These are phyloP conservation scores for Diaporthe vaccinii DNA, from an alignment of 2,329 filamentous ascomycete genomes.

Conservation along the genomic window DNA sequence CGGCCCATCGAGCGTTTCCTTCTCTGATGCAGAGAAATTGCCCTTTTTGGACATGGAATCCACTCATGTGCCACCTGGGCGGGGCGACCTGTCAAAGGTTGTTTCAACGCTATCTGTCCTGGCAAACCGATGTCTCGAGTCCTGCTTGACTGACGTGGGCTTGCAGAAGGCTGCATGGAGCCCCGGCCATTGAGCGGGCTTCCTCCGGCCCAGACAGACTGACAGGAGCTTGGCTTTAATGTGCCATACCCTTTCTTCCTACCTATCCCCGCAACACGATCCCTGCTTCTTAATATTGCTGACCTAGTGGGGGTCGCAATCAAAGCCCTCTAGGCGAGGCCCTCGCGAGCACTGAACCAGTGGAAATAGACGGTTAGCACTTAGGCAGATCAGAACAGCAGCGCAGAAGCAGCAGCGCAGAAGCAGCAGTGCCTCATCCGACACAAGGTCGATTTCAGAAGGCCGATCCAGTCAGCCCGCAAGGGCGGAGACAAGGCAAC, in stretches of 20 bases:
- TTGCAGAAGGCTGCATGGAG: slow-evolving; percentile 11
- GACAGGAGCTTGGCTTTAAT: background rate
- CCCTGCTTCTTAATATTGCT: background rate
- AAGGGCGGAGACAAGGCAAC: background rate
- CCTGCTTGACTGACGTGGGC: background rate
- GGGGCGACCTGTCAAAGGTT: background rate
- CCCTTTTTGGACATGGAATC: background rate
- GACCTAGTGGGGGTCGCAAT: background rate
- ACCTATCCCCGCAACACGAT: too few species aligned
- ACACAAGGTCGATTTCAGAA: background rate
- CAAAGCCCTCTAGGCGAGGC: background rate
- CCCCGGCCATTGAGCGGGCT: background rate
- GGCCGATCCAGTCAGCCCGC: slow-evolving; percentile 13
- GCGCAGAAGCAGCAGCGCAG: background rate
- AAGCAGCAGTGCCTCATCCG: background rate
- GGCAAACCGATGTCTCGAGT: background rate
- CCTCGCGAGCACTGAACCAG: background rate
- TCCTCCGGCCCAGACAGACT: background rate
- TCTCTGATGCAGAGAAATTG: background rate
- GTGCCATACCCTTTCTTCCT: background rate
- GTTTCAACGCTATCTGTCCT: slow-evolving; percentile 12
- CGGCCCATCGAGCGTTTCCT: background rate
- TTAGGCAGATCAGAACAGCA: background rate
- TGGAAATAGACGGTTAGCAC: background rate
- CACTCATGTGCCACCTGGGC: background rate